phyloP scores from a whole-genome alignment of 2,329 filamentous ascomycete species.

The Alternaria metachromatica region DNA sequence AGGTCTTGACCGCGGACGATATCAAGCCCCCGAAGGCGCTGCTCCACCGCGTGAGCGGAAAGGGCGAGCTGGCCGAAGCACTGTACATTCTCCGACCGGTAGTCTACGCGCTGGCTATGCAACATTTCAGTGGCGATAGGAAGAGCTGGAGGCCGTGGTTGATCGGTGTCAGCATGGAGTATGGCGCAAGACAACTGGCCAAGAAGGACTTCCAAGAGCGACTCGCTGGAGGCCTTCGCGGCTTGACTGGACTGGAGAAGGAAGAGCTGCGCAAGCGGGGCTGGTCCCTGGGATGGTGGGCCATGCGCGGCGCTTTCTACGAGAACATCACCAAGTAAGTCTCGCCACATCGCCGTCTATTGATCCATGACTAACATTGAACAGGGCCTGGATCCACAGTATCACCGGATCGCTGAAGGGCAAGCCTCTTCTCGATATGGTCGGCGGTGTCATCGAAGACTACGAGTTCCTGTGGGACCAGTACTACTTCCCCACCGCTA shows the following conservation, averaged over 20 bases:
- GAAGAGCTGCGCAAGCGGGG: constrained; percentile 89
- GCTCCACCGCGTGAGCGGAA: constrained; percentile 75
- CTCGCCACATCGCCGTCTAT: neutral
- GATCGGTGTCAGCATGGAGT: constrained; percentile 82
- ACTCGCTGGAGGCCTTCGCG: constrained; percentile 74
- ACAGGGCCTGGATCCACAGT: constrained; percentile 68
- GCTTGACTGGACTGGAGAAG: constrained; percentile 80
- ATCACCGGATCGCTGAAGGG: constrained; percentile 73
- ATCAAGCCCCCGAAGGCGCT: constrained; percentile 90
- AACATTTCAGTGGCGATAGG: constrained; percentile 72
- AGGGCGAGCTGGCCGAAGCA: constrained; percentile 85
- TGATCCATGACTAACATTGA: constrained; percentile 21
- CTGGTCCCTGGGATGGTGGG: constrained; percentile 94
- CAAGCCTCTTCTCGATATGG: constrained; percentile 78
- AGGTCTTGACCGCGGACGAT: constrained; percentile 93
- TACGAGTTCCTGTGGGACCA: constrained; percentile 99
- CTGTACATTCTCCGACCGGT: constrained; percentile 90
- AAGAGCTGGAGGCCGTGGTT: constrained; percentile 93
- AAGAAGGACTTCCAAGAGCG: constrained; percentile 69
- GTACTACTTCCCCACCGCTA: constrained; percentile 84
- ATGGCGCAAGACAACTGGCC: constrained; percentile 83
- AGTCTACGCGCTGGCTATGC: constrained; percentile 82
- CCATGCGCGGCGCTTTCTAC: constrained; percentile 96
- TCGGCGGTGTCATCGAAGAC: constrained; percentile 88
- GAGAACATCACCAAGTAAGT: constrained; percentile 79